These are phyloP conservation scores for Rhododendron vialii DNA, from an alignment of 148 eudicot genomes.

Conservation along the genomic window DNA sequence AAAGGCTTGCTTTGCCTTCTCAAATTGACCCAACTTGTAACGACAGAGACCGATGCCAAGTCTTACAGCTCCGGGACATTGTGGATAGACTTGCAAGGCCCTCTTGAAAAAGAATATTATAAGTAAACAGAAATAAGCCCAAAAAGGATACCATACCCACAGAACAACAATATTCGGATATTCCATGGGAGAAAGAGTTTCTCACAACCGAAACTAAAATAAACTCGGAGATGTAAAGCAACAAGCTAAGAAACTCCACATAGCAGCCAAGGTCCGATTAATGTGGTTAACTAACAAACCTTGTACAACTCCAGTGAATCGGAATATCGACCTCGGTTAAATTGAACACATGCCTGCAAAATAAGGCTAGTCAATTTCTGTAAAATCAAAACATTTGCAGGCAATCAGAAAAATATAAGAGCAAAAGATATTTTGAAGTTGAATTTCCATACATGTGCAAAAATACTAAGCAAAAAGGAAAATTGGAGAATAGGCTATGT, in stretches of 20 bases:
- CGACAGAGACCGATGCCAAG: constrained; percentile 91
- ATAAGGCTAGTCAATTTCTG: constrained; percentile 3
- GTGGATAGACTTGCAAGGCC: constrained; percentile 80
- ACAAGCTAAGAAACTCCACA: neutral
- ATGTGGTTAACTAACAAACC: constrained; percentile 39
- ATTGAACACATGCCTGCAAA: constrained; percentile 91
- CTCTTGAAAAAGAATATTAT: constrained; percentile 38
- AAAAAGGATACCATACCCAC: neutral
- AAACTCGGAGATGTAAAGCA: neutral
- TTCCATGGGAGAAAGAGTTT: neutral
- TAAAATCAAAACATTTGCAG: neutral
- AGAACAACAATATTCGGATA: neutral
- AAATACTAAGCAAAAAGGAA: neutral
- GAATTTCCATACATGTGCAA: neutral
- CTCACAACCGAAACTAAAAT: neutral
- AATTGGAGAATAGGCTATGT: constrained; percentile 5
- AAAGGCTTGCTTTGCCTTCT: constrained; percentile 92
- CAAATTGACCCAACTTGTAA: constrained; percentile 84
- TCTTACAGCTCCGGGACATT: constrained; percentile 87
- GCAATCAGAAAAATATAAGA: neutral
- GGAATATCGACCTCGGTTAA: constrained; percentile 75
- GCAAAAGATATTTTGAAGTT: neutral
- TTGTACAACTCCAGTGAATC: constrained; percentile 90
- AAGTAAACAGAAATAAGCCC: constrained; percentile 4
- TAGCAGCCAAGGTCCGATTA: neutral